These are phyloP conservation scores for Rhynchosporium agropyri DNA, from an alignment of 2,329 filamentous ascomycete species.

Conservation along the genomic window DNA sequence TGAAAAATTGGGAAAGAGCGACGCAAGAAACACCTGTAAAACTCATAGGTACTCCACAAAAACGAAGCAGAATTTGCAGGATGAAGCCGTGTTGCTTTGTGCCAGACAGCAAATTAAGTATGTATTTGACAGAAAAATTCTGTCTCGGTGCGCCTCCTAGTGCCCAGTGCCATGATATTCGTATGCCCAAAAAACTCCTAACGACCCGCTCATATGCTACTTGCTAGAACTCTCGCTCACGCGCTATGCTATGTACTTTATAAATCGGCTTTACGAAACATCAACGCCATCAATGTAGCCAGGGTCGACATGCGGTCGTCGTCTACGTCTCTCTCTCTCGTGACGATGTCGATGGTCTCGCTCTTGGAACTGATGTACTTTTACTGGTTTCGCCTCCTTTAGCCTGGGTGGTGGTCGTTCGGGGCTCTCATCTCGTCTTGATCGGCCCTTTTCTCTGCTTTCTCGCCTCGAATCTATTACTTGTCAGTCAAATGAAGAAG, in stretches of 20 bases:
- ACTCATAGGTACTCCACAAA: background rate
- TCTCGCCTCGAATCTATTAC: constrained; percentile 5
- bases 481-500: background rate
- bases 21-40: background rate
- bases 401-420: constrained; percentile 3
- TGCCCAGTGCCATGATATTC: background rate
- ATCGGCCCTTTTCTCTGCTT: constrained; percentile 7
- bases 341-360: constrained; percentile 11
- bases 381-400: background rate
- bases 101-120: background rate
- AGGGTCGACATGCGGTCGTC: background rate
- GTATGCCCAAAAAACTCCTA: constrained; percentile 12
- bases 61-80: background rate
- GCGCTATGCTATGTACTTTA: constrained; percentile 1
- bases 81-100: background rate
- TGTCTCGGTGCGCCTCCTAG: no score
- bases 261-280: background rate
- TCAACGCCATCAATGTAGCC: constrained; percentile 9
- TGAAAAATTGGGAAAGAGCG: background rate
- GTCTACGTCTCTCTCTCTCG: background rate
- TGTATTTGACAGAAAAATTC: background rate
- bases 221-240: constrained; percentile 1
- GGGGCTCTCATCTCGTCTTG: constrained; percentile 3
- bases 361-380: constrained; percentile 4
- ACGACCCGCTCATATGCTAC: constrained; percentile 1